Base-by-base conservation (phyloP, 2,329 filamentous ascomycete species). In the Aspergillus sojae region DNA sequence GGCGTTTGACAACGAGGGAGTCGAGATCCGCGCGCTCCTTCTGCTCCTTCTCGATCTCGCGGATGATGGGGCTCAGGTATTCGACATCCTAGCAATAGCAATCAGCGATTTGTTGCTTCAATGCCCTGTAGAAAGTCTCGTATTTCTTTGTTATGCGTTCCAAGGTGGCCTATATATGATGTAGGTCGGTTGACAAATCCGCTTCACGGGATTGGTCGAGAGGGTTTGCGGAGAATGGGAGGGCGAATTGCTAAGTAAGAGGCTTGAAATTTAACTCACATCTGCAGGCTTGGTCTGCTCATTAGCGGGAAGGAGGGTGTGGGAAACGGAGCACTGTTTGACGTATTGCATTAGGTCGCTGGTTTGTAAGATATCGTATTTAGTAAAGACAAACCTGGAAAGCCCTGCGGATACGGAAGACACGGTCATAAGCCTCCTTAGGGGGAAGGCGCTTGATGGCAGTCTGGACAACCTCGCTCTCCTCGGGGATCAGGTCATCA, bases 371-470 rank as follows among this genome's bases (percentile, higher is more conserved):
- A 26, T 36, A 26, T 39, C 32, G 10, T 34, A 23, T 39, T 52
- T 50, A 53, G 23, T n/a, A 23, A 28, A 30, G 56, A 67, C 78
- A 68, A 83, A 91, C 89, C 86, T 99, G 95, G 83, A 96, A 89
- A 75, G 95, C 94, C 82, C 95, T 90, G 84, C 95, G 92, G 81
- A 99, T 88, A 77, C 95, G 94, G 90, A 93, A 99, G 79, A 98
- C 89, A 80, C 95, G 94, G 85, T 99, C 95, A 84, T 98, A 98
- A 75, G 90, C 87, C 79, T 95, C 92, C 85, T 96, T 92, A 75
- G 92, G 87, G 63, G 91, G 88, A 67, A 99, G 91, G 79, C 95
- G 93, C 87, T 92, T 91, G 76, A 99, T 87, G 68, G 95, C 95
- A 73, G 90, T 87, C 81, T 95, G 90, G 75, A 97, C 93, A 63